Base-by-base conservation (phyloP, 805 yeast genomes). In the Kodamaea leandrae region DNA sequence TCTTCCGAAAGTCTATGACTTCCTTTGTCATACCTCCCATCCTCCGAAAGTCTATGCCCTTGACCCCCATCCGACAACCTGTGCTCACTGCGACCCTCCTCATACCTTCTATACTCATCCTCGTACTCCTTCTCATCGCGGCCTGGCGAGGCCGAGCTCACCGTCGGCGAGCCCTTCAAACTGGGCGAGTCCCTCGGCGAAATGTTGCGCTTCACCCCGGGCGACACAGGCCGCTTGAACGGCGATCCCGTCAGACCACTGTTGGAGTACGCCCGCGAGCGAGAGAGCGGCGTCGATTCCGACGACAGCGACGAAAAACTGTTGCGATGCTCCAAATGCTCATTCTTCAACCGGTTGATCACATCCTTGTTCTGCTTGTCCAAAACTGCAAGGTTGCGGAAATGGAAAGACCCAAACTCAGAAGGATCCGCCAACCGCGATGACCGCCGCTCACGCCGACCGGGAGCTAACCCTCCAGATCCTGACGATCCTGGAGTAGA, bases 311-410 rank as follows among this genome's bases (percentile, higher is more conserved):
- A 63, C 6, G 82, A 71, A 33, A 68, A 60, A 37, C 78, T 73
- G 41, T 64, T 69, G 46, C 64, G 68, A 50, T 78, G 81, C 48
- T 81, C 86, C 48, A 82, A 50, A 59, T 87, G 95, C 58, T 91
- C 98, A 21, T 74, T 82, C 54, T 89, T 86, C 56, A 93, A 74
- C 47, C 96, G 70, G 54, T 86, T 86, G 48, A 93, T 88, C 10
- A 86, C 90, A 63, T 90, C 97, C 55, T 87, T 88, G 57, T 93
- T 93, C 6, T 96, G 97, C 53, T 85, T 86, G 52, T 93, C 98
- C 42, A 95, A 72, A 4, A 93, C 93, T 4, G 91, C 82, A 47
- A 93, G 66, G 58, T 93, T 93, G 49, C 96, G 74, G 64, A 86
- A 93, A 44, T 86, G 83, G 61, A 93, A 93, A 3, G 93, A 83